These are phyloP conservation scores for Voacanga thouarsii DNA, from an alignment of 257 asterid species.

Conservation along the genomic window DNA sequence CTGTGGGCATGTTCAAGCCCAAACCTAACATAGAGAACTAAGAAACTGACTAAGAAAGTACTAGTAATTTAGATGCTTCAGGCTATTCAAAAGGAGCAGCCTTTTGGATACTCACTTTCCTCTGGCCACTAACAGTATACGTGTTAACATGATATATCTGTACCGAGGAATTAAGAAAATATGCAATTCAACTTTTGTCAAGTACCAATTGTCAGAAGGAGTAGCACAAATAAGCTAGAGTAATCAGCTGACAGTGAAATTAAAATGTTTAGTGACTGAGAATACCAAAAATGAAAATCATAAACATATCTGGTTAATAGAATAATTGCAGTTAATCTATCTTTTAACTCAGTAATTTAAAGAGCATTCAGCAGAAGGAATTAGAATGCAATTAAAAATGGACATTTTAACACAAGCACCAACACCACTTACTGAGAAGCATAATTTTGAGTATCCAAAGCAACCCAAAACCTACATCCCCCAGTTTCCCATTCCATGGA, in stretches of 20 bases:
- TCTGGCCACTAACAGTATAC: neutral
- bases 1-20: no score
- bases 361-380: neutral
- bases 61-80: neutral
- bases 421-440: neutral
- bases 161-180: neutral
- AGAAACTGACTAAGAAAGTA: neutral
- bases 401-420: neutral
- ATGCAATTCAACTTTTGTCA: neutral
- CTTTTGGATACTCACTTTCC: neutral
- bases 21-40: neutral
- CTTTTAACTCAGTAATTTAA: neutral
- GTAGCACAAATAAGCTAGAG: neutral
- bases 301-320: neutral
- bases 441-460: neutral
- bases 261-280: neutral
- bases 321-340: neutral
- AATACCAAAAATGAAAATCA: neutral
- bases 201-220: neutral
- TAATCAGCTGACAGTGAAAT: neutral
- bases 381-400: neutral
- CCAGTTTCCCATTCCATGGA: neutral
- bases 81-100: neutral
- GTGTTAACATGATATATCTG: neutral
- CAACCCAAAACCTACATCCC: neutral